Base-by-base conservation (phyloP, 345 rosid species). In the Corchorus olitorius region DNA sequence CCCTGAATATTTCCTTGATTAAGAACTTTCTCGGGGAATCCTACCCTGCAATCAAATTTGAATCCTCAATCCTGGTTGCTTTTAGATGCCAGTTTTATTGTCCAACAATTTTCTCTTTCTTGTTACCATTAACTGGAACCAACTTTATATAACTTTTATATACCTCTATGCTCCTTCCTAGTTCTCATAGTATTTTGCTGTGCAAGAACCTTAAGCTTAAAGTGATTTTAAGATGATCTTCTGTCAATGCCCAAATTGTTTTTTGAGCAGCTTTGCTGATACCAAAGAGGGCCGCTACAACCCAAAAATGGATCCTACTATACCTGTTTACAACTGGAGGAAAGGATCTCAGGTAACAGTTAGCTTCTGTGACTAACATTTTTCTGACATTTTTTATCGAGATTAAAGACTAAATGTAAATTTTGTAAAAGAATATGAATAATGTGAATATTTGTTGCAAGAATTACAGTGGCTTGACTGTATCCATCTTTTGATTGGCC, bases 251-350 rank as follows among this genome's bases (percentile, higher is more conserved):
- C 53, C 74, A 4, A 16, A 70, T 70, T 33, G 58, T 19, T 20
- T 20, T 79, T 75, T 67, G 73, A 73, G 81, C 97, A 96, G 99
- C 89, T 96, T 96, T 83, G 90, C 99, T 79, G 98, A 96, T 84
- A 85, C 93, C 56, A 92, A 96, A 82, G 97, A 96, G 81, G 97
- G 97, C 12, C 97, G 99, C 63, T 96, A 96, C 80, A 96, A 96
- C 81, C 99, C 99, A 64, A 96, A 83, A 85, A 93, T 96, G 97
- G 63, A 75, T 83, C 94, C 95, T 56, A 70, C 84, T 53, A 85
- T 96, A 77, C 97, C 92, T 81, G 91, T 91, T 78, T 76, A 84
- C 79, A 93, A 91, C 84, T 93, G 99, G 99, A 89, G 98, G 90
- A 96, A 96, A 83, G 99, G 99, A 72, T 96, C 98, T 74, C 98